Base-by-base conservation (phyloP, 441 rosid genomes). In the Croton setiger region DNA sequence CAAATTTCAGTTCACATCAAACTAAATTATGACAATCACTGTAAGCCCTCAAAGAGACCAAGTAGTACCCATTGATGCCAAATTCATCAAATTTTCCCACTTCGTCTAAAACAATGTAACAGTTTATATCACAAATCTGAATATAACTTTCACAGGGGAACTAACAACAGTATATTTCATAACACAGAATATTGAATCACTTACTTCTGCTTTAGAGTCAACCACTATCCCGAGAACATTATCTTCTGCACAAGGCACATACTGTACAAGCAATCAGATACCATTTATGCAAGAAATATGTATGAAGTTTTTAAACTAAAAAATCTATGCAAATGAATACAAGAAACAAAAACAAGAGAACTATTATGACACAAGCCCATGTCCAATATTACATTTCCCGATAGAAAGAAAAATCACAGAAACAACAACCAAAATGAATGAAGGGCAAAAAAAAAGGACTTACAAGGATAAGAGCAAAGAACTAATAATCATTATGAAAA, bases 151-250 rank as follows among this genome's bases (percentile, higher is more conserved):
- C 65, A 27, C 31, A 4, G 15, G 37, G 13, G 55, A 59, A 37
- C 52, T 52, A 58, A 49, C 10, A 54, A n/a, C 14, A 60, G 18
- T 7, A 53, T 63, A 43, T 21, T 49, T 59, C 41, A 52, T 33
- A 44, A 36, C 56, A 60, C 2, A 72, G 7, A n/a, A 73, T 11
- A 71, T 55, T 47, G 73, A 71, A 70, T 58, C 47, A 60, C 96
- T 91, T 88, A 91, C 97, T 69, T 91, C 97, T 69, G 89, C 76
- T 84, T 72, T 93, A 68, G 79, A 73, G 82, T 91, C 97, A 1
- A 88, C 92, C 64, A 89, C 92, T 7, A 93, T 86, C 68, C 96
- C 98, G 74, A 91, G 96, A 76, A 91, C 82, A 27, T 80, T 70
- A 76, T 93, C 97, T 72, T 86, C 97, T 37, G 66, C 80, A 60